These are phyloP conservation scores for Amoebophrya sp. DNA, from an alignment of 169 alveolate genomes.

Conservation along the genomic window DNA sequence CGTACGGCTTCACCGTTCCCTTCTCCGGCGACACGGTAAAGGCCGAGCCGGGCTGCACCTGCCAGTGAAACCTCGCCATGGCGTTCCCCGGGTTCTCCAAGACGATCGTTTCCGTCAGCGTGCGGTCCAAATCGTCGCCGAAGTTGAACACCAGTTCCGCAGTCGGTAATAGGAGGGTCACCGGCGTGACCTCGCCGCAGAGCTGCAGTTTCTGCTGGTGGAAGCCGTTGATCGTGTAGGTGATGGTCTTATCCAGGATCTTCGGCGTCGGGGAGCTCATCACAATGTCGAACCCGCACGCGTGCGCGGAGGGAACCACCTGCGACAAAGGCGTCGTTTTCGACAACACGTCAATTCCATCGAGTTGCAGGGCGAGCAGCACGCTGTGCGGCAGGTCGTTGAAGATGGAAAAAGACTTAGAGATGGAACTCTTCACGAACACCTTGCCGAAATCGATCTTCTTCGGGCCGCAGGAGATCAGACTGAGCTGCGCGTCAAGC, in stretches of 20 bases:
- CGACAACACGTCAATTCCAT: neutral
- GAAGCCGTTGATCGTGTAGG: slow-evolving; percentile 1
- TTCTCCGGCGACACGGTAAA: neutral
- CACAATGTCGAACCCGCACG: neutral
- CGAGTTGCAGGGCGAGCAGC: neutral
- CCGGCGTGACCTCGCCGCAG: neutral
- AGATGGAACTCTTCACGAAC: neutral
- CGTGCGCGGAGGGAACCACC: slow-evolving; percentile 5
- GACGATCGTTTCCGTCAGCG: neutral
- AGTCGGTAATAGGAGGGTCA: neutral
- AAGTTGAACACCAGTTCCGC: neutral
- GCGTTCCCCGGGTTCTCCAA: slow-evolving; percentile 2
- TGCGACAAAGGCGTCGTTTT: neutral
- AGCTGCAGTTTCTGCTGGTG: slow-evolving; percentile 1
- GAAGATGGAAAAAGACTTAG: neutral
- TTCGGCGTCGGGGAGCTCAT: neutral
- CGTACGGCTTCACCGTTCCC: neutral
- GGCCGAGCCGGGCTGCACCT: neutral
- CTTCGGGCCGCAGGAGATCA: neutral
- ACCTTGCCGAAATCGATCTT: neutral
- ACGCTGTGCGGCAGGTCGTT: neutral
- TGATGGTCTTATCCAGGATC: neutral
- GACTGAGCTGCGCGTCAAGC: neutral
- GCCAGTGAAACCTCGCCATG: neutral
- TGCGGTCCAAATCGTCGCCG: neutral